These are phyloP conservation scores for Halenospora varia DNA, from an alignment of 495 filamentous ascomycete species.

Conservation along the genomic window DNA sequence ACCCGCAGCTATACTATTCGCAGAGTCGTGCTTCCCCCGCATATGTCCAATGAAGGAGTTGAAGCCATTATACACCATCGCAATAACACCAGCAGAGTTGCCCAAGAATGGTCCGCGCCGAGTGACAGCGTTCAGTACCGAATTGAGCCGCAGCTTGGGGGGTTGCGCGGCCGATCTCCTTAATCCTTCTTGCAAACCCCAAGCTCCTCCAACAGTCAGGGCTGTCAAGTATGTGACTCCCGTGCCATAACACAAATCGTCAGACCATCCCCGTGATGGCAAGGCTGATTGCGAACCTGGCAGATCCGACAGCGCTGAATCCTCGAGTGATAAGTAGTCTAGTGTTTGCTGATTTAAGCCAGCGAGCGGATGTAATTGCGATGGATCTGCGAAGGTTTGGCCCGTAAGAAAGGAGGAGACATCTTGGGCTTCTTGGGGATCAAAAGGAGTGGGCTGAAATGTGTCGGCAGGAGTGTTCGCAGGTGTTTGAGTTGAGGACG, in stretches of 20 bases:
- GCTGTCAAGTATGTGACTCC: constrained; percentile 88
- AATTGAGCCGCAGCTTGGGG: constrained; percentile 87
- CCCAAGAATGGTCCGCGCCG: constrained; percentile 93
- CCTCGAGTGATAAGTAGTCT: constrained; percentile 92
- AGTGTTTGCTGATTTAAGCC: constrained; percentile 88
- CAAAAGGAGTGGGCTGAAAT: constrained; percentile 57
- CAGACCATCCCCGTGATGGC: constrained; percentile 93
- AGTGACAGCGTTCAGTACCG: constrained; percentile 88
- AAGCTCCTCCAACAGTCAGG: constrained; percentile 80
- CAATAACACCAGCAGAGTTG: constrained; percentile 90
- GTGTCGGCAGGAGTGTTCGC: constrained; percentile 25
- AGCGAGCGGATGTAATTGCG: constrained; percentile 86
- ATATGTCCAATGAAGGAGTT: constrained; percentile 86
- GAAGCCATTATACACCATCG: constrained; percentile 90
- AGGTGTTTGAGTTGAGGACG: constrained; percentile 19
- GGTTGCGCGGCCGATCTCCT: constrained; percentile 68
- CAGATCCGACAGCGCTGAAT: constrained; percentile 82
- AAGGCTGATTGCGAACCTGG: constrained; percentile 81
- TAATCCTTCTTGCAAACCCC: constrained; percentile 87
- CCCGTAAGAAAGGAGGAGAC: constrained; percentile 75
- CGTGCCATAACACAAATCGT: constrained; percentile 96
- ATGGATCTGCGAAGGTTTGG: constrained; percentile 72
- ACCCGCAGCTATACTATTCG: constrained; percentile 83
- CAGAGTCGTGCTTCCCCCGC: constrained; percentile 84
- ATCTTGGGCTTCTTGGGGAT: constrained; percentile 68